These are phyloP conservation scores for Ophiostoma australiae DNA, from an alignment of 2,329 filamentous ascomycete genomes.

Conservation along the genomic window DNA sequence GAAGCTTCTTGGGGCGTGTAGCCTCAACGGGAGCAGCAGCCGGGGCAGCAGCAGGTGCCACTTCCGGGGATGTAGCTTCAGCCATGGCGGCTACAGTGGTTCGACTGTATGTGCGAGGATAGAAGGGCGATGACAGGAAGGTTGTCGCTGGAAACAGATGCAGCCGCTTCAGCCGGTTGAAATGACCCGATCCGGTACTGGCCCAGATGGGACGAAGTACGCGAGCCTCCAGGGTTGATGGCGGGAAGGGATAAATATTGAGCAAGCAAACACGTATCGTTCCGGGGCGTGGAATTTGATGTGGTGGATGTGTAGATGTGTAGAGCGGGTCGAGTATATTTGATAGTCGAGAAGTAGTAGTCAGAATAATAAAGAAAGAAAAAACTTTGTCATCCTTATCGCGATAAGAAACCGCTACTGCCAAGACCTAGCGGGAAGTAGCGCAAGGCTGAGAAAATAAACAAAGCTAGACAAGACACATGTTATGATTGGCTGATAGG, in stretches of 20 bases:
- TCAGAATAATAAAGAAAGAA: background rate
- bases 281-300: background rate
- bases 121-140: background rate
- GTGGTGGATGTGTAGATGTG: background rate
- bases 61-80: constrained; percentile 11
- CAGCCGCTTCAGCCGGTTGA: background rate
- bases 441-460: constrained; percentile 25
- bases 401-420: constrained; percentile 21
- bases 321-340: background rate
- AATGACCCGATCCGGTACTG: constrained; percentile 4
- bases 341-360: background rate
- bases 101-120: constrained; percentile 23
- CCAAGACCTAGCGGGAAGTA: constrained; percentile 15
- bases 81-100: constrained; percentile 21
- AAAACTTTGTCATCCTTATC: constrained; percentile 23
- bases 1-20: constrained; percentile 52
- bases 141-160: background rate
- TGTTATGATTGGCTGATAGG: background rate
- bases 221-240: constrained; percentile 22
- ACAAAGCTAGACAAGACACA: background rate
- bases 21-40: constrained; percentile 18
- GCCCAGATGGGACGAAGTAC: constrained; percentile 18
- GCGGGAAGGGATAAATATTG: background rate
- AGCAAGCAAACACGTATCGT: background rate
- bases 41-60: constrained; percentile 10